Percentiles rank a stretch among this genome's conserved stretches.
These are phyloP conservation scores for Astrothelium subdiscretum DNA, from an alignment of 495 filamentous ascomycete species.

Conservation along the genomic window DNA sequence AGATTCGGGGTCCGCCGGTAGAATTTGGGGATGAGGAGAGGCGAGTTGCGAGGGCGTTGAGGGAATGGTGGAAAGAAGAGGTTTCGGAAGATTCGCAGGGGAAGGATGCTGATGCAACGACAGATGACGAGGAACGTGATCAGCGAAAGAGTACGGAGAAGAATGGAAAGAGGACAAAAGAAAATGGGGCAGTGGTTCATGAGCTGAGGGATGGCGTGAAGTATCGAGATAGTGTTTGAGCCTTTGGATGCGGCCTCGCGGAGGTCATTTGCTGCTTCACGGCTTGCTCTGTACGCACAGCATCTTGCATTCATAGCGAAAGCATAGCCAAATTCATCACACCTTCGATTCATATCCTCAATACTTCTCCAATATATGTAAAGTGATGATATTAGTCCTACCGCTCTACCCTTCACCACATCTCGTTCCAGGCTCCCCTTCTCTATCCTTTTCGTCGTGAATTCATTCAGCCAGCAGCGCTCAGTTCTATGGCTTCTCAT, in stretches of 20 bases:
- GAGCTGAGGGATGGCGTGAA: background rate
- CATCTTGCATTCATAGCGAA: background rate
- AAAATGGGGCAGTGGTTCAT: background rate
- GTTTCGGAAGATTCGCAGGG: background rate
- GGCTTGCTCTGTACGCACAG: background rate
- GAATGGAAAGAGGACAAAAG: background rate
- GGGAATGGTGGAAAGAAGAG: conserved; percentile 36
- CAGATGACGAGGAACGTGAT: background rate
- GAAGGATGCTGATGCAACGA: conserved; percentile 9
- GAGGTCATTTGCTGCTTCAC: background rate
- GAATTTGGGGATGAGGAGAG: conserved; percentile 51
- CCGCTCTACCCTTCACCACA: background rate
- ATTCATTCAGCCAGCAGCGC: too few relatives aligned
- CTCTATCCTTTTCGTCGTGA: background rate
- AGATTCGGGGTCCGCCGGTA: conserved; percentile 50
- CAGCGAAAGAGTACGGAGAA: background rate
- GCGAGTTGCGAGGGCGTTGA: conserved; percentile 41
- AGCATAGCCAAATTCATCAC: background rate
- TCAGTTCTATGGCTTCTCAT: conserved; percentile 68
- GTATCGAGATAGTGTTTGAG: background rate
- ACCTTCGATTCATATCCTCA: background rate
- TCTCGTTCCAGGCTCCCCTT: background rate
- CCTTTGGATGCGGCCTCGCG: background rate
- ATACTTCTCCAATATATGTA: background rate
- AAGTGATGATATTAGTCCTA: background rate